Evolutionary conservation across 345 rosid genomes (phyloP).

Genomic region (Turnera subulata): DNA sequence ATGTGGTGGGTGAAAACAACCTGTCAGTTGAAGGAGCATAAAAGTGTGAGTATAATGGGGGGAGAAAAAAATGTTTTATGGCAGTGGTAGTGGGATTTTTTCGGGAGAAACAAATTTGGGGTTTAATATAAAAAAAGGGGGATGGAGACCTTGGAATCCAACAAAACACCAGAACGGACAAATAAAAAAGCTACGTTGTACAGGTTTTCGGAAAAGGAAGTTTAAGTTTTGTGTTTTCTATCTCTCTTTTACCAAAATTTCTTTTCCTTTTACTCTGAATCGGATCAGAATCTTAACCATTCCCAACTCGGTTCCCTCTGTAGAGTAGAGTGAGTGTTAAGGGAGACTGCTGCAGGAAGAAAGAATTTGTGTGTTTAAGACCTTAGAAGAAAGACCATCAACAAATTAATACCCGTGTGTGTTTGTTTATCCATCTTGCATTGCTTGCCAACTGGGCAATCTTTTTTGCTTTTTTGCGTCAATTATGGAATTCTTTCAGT

Average conservation of each 20-base stretch:
- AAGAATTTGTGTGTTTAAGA: too few relatives aligned
- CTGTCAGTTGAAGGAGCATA: background rate
- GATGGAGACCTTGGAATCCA: slow-evolving; percentile 35
- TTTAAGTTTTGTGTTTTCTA: slow-evolving; percentile 1
- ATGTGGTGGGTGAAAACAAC: background rate
- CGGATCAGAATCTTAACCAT: slow-evolving; percentile 45
- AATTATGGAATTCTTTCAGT: too few relatives aligned
- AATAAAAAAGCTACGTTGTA: slow-evolving; percentile 28
- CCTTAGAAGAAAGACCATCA: too few relatives aligned
- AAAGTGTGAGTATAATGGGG: background rate
- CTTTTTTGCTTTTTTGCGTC: too few relatives aligned
- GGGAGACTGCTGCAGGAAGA: too few relatives aligned
- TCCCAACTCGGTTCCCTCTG: slow-evolving; percentile 25
- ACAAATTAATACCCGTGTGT: too few relatives aligned
- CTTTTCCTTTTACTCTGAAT: slow-evolving; percentile 15
- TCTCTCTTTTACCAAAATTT: slow-evolving; percentile 17
- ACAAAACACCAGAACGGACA: slow-evolving; percentile 44
- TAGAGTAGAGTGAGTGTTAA: background rate
- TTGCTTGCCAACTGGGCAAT: too few relatives aligned
- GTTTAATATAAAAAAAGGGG: background rate
- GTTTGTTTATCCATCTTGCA: too few relatives aligned
- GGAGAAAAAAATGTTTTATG: background rate
- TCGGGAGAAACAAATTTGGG: background rate
- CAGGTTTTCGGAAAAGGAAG: slow-evolving; percentile 39
- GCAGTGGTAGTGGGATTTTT: background rate